Evolutionary conservation across 805 yeast genomes (phyloP).

Genomic region (Zygosaccharomyces bisporus): DNA sequence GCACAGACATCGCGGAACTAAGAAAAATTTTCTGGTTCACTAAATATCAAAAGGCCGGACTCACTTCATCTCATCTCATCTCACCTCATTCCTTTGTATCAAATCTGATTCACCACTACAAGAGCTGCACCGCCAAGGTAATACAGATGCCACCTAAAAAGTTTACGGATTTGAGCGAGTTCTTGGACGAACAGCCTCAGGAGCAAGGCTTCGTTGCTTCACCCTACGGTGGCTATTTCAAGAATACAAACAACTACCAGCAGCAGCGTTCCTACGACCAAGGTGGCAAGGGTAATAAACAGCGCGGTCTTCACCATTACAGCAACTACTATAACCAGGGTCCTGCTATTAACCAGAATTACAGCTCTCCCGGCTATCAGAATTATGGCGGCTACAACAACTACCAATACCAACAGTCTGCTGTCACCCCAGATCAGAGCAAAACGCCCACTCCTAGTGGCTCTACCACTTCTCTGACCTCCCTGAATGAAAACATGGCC

Average conservation of each 20-base stretch:
- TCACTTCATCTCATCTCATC: constrained; percentile 5
- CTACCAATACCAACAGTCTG: constrained; percentile 34
- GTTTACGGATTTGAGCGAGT: constrained; percentile 30
- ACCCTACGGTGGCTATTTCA: constrained; percentile 36
- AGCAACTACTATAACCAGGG: constrained; percentile 15
- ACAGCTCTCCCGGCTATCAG: constrained; percentile 14
- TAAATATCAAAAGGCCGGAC: neutral
- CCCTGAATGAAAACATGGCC: constrained; percentile 65
- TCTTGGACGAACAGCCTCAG: constrained; percentile 30
- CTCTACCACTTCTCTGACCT: constrained; percentile 71
- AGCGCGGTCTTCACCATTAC: constrained; percentile 1
- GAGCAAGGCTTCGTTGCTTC: constrained; percentile 32
- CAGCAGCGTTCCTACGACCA: constrained; percentile 25
- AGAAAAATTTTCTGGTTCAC: neutral
- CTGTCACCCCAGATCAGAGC: constrained; percentile 37
- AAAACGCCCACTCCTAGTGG: constrained; percentile 41
- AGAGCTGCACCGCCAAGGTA: neutral
- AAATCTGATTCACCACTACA: neutral
- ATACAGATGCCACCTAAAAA: constrained; percentile 35
- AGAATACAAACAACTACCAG: constrained; percentile 24
- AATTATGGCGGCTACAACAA: constrained; percentile 19
- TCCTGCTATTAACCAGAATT: constrained; percentile 14
- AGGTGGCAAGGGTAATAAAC: constrained; percentile 14
- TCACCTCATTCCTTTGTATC: neutral
- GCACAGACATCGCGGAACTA: neutral